Percentiles rank a stretch among this genome's conserved stretches.
These are phyloP conservation scores for Cucumis cinereus DNA, from an alignment of 306 rosid genomes.

Conservation along the genomic window DNA sequence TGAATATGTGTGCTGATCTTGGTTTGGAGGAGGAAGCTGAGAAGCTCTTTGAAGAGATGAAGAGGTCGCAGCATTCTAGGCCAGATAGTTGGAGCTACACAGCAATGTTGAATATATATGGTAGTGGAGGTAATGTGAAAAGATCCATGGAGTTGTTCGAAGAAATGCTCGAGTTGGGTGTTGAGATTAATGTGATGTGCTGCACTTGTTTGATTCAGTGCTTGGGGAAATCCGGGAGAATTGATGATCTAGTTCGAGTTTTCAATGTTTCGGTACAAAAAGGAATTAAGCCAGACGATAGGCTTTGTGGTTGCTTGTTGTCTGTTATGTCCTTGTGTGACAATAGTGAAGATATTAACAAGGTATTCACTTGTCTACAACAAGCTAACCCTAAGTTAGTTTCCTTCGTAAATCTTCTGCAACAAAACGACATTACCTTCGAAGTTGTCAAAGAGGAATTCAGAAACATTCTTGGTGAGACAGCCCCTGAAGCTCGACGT, in stretches of 20 bases:
- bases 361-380: conserved; percentile 56
- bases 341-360: conserved; percentile 35
- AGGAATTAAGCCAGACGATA: conserved; percentile 69
- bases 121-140: conserved; percentile 61
- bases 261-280: conserved; percentile 37
- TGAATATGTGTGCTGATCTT: conserved; percentile 92
- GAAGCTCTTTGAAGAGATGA: conserved; percentile 68
- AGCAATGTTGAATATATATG: conserved; percentile 79
- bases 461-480: conserved; percentile 32
- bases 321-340: conserved; percentile 60
- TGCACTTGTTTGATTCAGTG: conserved; percentile 90
- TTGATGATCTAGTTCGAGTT: conserved; percentile 49
- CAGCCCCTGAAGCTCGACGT: conserved; percentile 57
- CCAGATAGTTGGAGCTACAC: conserved; percentile 94
- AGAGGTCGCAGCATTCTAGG: conserved; percentile 33
- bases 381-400: conserved; percentile 64
- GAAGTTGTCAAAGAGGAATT: conserved; percentile 59
- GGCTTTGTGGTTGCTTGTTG: conserved; percentile 68
- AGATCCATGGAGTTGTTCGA: conserved; percentile 65
- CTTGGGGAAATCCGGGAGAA: conserved; percentile 67
- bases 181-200: conserved; percentile 78
- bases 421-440: conserved; percentile 37
- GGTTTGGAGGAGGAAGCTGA: conserved; percentile 89
- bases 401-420: conserved; percentile 34
- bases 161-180: conserved; percentile 54